Conservation (phyloP, 352 stramenopile genomes). For the Globisporangium okanoganense region DNA sequence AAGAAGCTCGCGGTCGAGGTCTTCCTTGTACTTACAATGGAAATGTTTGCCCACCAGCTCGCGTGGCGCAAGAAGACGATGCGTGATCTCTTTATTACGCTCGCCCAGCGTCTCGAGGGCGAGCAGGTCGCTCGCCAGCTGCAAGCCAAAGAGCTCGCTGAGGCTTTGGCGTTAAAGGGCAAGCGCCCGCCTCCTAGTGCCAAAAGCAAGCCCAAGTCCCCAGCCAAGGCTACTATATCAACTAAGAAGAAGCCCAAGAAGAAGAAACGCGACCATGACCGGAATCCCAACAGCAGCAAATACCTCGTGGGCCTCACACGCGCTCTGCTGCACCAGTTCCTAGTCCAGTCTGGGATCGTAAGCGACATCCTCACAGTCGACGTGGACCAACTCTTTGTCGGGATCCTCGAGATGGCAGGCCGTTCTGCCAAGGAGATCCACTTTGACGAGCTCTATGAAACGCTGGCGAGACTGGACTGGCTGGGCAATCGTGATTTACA, state of each 20-base stretch:
- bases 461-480: slow-evolving; percentile 26
- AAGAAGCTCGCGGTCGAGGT: slow-evolving; percentile 45
- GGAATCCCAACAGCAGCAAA: slow-evolving; percentile 14
- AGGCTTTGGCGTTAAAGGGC: background rate
- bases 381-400: slow-evolving; percentile 37
- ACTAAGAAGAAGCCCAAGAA: slow-evolving; percentile 20
- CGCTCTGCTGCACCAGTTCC: slow-evolving; percentile 28
- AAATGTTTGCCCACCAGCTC: slow-evolving; percentile 41
- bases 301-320: slow-evolving; percentile 44
- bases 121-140: slow-evolving; percentile 13
- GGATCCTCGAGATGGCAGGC: slow-evolving; percentile 22
- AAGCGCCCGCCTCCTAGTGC: background rate
- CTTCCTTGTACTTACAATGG: slow-evolving; percentile 41
- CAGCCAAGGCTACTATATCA: background rate
- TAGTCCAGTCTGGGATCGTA: slow-evolving; percentile 36
- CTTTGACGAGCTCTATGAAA: slow-evolving; percentile 34
- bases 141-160: slow-evolving; percentile 15
- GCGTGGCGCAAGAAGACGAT: slow-evolving; percentile 45
- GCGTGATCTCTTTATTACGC: slow-evolving; percentile 35
- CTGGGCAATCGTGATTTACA: slow-evolving; percentile 25
- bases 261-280: slow-evolving; percentile 18
- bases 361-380: slow-evolving; percentile 28
- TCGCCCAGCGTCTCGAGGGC: slow-evolving; percentile 27
- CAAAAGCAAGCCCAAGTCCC: slow-evolving; percentile 10
- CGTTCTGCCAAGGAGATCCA: slow-evolving; percentile 25